phyloP scores from a whole-genome alignment of 306 rosid genomes.

The Quillaja saponaria region DNA sequence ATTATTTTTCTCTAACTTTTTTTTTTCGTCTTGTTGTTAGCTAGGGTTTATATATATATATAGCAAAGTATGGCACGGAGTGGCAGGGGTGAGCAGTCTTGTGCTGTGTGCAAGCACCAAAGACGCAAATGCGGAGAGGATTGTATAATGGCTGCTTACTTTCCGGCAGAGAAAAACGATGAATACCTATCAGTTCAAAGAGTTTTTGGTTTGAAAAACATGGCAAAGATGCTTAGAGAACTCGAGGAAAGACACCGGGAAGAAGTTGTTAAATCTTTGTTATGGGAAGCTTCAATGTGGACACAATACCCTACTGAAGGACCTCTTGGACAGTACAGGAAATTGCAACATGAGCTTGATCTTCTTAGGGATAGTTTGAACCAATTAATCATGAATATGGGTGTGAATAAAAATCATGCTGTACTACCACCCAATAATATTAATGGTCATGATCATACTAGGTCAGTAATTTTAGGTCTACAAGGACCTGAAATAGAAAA shows the following conservation, averaged over 20 bases:
- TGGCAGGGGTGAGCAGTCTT: background rate
- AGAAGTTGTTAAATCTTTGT: conserved; percentile 16
- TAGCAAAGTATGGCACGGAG: too few relatives aligned
- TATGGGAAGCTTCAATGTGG: conserved; percentile 37
- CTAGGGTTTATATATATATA: too few relatives aligned
- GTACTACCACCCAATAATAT: background rate
- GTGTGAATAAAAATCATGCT: too few relatives aligned
- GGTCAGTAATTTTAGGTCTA: too few relatives aligned
- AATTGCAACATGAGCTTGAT: background rate
- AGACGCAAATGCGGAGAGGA: conserved; percentile 21
- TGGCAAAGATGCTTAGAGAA: conserved; percentile 1
- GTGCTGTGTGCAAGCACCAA: conserved; percentile 34
- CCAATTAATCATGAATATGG: background rate
- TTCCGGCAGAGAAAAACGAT: conserved; percentile 4
- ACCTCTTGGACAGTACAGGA: conserved; percentile 15
- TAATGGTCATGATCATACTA: background rate
- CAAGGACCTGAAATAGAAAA: background rate
- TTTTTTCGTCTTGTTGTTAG: too few relatives aligned
- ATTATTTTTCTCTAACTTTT: too few relatives aligned
- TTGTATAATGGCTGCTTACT: conserved; percentile 26
- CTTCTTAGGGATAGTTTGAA: background rate
- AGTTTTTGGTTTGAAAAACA: conserved; percentile 23
- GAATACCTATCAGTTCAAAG: conserved; percentile 10
- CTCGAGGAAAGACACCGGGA: background rate
- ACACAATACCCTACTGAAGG: background rate